Base-by-base conservation (phyloP, 1,284 basidiomycete species). In the Trametes sp. region DNA sequence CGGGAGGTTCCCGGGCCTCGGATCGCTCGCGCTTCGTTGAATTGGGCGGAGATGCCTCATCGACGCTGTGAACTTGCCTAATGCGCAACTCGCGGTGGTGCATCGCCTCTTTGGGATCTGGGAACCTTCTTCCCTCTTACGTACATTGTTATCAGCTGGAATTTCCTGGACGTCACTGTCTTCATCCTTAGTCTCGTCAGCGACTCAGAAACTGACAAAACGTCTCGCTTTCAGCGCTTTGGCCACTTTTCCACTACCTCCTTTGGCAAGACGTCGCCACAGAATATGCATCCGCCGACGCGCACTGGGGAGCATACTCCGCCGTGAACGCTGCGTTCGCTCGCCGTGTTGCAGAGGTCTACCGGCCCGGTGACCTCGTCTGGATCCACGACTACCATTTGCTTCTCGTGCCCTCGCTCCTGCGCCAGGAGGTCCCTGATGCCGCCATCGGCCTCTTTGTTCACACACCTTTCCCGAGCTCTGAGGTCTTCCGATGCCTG, bases 221-320 rank as follows among this genome's bases (percentile, higher is more conserved):
- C 26, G 7, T 23, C 9, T 56, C 45, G 9, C 33, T 23, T 28
- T 19, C 70, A 94, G 93, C 92, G 38, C 87, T 99, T 54, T 99
- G 97, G 97, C 98, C 97, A 0, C 82, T 98, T 29, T 98, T 99
- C 86, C 98, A 99, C 81, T 99, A 99, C 76, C 86, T 99, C 61
- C 89, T 98, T 59, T 98, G 96, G 96, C 95, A 98, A 76, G 96
- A 98, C 74, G 95, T 93, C 59, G 89, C 90, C 1, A 88, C 88
- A 31, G 91, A 93, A 73, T 88, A 89, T 66, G 87, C 90, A 9
- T 88, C 88, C 14, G 88, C 88, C n/a, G 96, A 98, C 73, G 82
- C 87, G 6, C 86, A 94, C 71, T 99, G 96, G 83, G 85, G 89
- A 19, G 87, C 90, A 45, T 98, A 98, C 78, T 85, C 89, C 69